Base-by-base conservation (phyloP, 2,329 filamentous ascomycete genomes). In the Hypoxylon sp. region DNA sequence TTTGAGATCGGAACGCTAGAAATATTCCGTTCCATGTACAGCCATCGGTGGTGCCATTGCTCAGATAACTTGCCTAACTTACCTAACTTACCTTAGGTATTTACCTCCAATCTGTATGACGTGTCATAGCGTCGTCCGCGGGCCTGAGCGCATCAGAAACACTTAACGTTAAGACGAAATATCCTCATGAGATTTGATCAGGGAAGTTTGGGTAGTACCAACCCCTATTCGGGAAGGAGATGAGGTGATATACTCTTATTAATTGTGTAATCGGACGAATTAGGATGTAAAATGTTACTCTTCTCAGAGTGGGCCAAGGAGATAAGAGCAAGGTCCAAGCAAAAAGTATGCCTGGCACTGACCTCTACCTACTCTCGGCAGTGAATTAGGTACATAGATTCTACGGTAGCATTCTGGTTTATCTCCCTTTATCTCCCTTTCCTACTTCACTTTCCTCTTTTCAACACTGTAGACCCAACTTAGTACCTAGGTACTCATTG, bases 181-280 rank as follows among this genome's bases (percentile, higher is more conserved):
- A 37, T n/a, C 9, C 24, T 31, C 37, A 17, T 44, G 17, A 17
- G 10, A 44, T 44, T 22, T 44, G n/a, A 10, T 37, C 11, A 11
- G 22, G 17, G 3, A 33, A 10, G n/a, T 3, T 50, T 17, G 47
- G 44, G 44, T 57, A 19, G 26, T 52, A 39, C 37, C 24, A 53
- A 14, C 14, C 19, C 57, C 42, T 19, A 19, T 66, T 61, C 9
- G 14, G 58, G 63, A 61, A 66, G 63, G 63, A 66, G 55, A 33
- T 51, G 52, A 46, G 22, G 46, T 61, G 26, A 48, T 44, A 48
- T 44, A 44, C 19, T 22, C 19, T 22, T 5, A 14, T 52, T 39
- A 26, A 24, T 19, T 5, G 51, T 52, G 52, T 47, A 19, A 37
- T 19, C n/a, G 57, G 44, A 39, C 52, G 39, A 58, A 57, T 62